Base-by-base conservation (phyloP, 164 flowering plant species). In the Piper betle region DNA sequence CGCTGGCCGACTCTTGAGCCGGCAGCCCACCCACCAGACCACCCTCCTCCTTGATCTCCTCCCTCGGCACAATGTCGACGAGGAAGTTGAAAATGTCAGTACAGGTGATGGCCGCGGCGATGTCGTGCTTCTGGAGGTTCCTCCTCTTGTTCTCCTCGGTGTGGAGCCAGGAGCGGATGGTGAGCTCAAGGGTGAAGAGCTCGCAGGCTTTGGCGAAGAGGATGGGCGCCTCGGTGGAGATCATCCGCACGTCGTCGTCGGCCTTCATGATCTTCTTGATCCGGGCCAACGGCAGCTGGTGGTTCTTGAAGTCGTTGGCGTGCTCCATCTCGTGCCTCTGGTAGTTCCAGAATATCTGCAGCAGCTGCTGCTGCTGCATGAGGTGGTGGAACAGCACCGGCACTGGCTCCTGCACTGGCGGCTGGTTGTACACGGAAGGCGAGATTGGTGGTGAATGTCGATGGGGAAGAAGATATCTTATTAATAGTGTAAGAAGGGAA, bases 221-320 rank as follows among this genome's bases (percentile, higher is more conserved):
- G 37, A 90, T 75, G 9, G 97, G 92, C 10, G 97, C 92, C 65
- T 87, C 97, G 20, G 97, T 92, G 10, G 93, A 84, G 62, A 87
- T 90, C 97, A 87, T 90, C 56, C 97, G 80, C 20, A 90, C 97
- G 63, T 90, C 97, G 62, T 90, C 97, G 53, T 90, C 97, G 9
- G 97, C 97, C 63, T 90, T 90, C 97, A 90, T 90, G 72, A 90
- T 90, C 80, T 90, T 90, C 84, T 90, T 90, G 76, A 90, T 90
- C n/a, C 97, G 82, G 0, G 97, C 97, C 11, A 90, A 62, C 2
- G 97, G 97, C 6, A 90, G 88, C 68, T 79, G 85, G n/a, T n/a
- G n/a, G n/a, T n/a, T n/a, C n/a, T n/a, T n/a, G n/a, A n/a, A n/a
- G n/a, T n/a, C n/a, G n/a, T n/a, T n/a, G n/a, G n/a, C n/a, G n/a